These are phyloP conservation scores for Trichoderma koningiopsis DNA, from an alignment of 2,329 filamentous ascomycete species.

Conservation along the genomic window DNA sequence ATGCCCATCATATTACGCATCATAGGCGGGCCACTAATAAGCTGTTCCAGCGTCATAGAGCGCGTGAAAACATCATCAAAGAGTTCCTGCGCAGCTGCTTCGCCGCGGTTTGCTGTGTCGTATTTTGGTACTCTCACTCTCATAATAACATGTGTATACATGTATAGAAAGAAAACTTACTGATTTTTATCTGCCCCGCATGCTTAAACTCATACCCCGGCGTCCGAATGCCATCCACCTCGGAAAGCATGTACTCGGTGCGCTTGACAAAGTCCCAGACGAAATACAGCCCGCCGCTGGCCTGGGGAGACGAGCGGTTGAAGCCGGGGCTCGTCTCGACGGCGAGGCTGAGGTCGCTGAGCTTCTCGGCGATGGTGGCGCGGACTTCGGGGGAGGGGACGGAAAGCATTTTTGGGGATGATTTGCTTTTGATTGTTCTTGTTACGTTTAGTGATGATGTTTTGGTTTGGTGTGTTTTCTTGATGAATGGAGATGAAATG, in stretches of 20 bases:
- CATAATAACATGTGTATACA: background rate
- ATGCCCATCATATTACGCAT: conserved; percentile 41
- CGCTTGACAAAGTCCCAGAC: conserved; percentile 47
- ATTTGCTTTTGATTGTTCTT: background rate
- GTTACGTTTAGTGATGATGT: background rate
- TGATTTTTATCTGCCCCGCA: conserved; percentile 37
- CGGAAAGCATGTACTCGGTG: conserved; percentile 45
- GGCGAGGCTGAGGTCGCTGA: conserved; percentile 36
- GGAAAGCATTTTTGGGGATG: background rate
- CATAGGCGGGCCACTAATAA: conserved; percentile 35
- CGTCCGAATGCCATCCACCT: conserved; percentile 44
- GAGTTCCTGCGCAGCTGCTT: conserved; percentile 33
- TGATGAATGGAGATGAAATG: no score
- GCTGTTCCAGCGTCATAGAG: conserved; percentile 37
- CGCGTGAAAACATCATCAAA: conserved; percentile 39
- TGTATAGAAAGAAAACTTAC: background rate
- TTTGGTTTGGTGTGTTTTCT: background rate
- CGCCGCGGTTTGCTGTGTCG: conserved; percentile 15
- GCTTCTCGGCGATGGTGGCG: conserved; percentile 32
- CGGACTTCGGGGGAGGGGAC: conserved; percentile 34
- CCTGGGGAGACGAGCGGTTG: conserved; percentile 33
- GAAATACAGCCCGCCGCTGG: conserved; percentile 40
- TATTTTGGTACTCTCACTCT: background rate
- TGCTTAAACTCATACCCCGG: conserved; percentile 37
- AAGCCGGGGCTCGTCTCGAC: conserved; percentile 37